Percentiles rank a stretch among this genome's conserved stretches.
Evolutionary conservation across 202 grass and related monocot genomes (phyloP).

Genomic region (Alloteropsis angusta): DNA sequence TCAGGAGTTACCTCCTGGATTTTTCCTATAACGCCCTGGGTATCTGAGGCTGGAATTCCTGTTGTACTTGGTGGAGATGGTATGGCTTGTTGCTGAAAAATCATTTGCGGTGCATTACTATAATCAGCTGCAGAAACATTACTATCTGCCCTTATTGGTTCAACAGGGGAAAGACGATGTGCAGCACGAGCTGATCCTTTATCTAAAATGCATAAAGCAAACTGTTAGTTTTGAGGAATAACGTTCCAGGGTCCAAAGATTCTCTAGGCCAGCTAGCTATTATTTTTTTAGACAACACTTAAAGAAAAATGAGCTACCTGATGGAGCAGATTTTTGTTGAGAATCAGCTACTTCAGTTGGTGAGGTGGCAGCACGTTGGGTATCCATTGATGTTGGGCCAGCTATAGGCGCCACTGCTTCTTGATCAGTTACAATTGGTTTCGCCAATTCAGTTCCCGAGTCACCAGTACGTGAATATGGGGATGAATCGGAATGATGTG

Average conservation of each 20-base stretch:
- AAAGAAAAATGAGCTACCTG: conserved; percentile 19
- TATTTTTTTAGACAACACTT: neutral
- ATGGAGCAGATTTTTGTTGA: neutral
- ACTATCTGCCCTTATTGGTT: conserved; percentile 10
- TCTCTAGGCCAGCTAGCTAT: neutral
- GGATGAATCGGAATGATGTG: neutral
- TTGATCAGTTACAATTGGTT: conserved; percentile 4
- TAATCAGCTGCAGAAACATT: neutral
- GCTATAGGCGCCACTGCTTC: neutral
- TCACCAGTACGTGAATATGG: neutral
- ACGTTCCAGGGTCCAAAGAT: neutral
- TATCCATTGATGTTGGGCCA: neutral
- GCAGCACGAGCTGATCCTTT: neutral
- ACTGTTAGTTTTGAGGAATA: conserved; percentile 6
- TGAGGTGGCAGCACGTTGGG: neutral
- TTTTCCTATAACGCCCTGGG: neutral
- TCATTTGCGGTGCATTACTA: neutral
- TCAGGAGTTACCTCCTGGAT: conserved; percentile 19
- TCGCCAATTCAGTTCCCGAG: neutral
- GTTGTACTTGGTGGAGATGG: neutral
- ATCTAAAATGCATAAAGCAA: conserved; percentile 17
- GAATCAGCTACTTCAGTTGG: neutral
- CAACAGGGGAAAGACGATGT: neutral
- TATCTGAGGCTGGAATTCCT: conserved; percentile 4
- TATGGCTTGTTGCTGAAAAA: conserved; percentile 16